A percentile compares a stretch with the other conserved stretches of the same genome.
phyloP scores from a whole-genome alignment of 2,329 filamentous ascomycete species.

The Harringtonia lauricola region DNA sequence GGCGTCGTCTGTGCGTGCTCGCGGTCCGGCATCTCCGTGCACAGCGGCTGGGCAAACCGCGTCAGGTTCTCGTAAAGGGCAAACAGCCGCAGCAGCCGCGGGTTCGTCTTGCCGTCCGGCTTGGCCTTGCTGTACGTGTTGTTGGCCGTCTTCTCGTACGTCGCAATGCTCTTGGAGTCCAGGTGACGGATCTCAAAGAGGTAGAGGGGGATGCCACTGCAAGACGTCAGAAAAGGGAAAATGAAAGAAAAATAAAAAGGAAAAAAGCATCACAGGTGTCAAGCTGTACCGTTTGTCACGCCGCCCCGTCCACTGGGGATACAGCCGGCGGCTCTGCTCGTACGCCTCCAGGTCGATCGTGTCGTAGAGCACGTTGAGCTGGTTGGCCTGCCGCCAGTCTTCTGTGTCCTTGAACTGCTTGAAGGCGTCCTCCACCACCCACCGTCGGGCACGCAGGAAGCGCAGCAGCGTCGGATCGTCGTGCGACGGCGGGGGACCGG shows the following conservation, averaged over 20 bases:
- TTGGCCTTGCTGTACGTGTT: slow-evolving; percentile 49
- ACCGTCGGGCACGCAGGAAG: slow-evolving; percentile 76
- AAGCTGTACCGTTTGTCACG: slow-evolving; percentile 61
- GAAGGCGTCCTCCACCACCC: slow-evolving; percentile 65
- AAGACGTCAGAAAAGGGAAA: not conserved
- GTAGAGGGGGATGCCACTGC: slow-evolving; percentile 80
- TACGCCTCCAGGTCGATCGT: slow-evolving; percentile 80
- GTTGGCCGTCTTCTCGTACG: slow-evolving; percentile 62
- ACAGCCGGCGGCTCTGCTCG: slow-evolving; percentile 68
- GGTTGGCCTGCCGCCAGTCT: slow-evolving; percentile 72
- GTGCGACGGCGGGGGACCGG: slow-evolving; percentile 47
- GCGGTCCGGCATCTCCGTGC: slow-evolving; percentile 63
- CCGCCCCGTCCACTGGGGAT: slow-evolving; percentile 90
- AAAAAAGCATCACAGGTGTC: too few species aligned
- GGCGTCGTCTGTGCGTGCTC: slow-evolving; percentile 62
- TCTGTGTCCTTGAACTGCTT: slow-evolving; percentile 82
- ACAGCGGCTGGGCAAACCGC: slow-evolving; percentile 75
- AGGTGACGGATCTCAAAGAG: slow-evolving; percentile 79
- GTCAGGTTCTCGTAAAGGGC: slow-evolving; percentile 90
- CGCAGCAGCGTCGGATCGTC: slow-evolving; percentile 69
- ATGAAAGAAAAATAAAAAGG: not conserved
- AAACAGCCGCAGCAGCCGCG: slow-evolving; percentile 76
- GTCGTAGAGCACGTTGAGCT: slow-evolving; percentile 69
- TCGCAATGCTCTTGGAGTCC: slow-evolving; percentile 68
- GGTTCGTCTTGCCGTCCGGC: slow-evolving; percentile 53